Base-by-base conservation (phyloP, 345 rosid species). In the Gynandropsis gynandra region DNA sequence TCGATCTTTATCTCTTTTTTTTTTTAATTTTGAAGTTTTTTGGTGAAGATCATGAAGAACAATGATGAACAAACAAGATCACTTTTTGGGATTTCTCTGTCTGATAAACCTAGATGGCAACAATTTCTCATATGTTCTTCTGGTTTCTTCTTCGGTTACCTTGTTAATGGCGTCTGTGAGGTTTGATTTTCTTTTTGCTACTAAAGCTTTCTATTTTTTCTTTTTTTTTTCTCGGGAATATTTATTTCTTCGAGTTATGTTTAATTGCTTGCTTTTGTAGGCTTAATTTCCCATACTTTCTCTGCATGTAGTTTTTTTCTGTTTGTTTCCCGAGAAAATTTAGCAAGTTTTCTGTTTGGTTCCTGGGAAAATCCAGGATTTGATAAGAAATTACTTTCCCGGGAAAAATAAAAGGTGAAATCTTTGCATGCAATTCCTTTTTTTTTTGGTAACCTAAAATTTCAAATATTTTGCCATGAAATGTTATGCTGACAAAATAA, bases 101-200 rank as follows among this genome's bases (percentile, higher is more conserved):
- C 92, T 31, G 75, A 69, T 65, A 74, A 84, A 59, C 79, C 92
- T n/a, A 72, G 57, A 59, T 87, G 93, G 93, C 74, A 87, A 35
- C 96, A 82, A 47, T 87, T 90, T 70, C 81, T 90, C 31, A 78
- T 90, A 16, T 87, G 92, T 62, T 81, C 96, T 50, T 82, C 96
- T 64, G 95, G 96, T 14, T 87, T 90, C 74, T 90, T 87, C 95
- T 87, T 90, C 42, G 92, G 96, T 48, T 84, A 90, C 60, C 96
- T 90, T 54, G 80, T 87, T 54, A 90, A 87, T 67, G 98, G 98
- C 72, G 52, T 90, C 57, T 90, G 95, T 9, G 98, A 92, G 98
- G 96, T 87, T 64, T 11, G 66, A 1, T 43, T n/a, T n/a, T n/a
- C n/a, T 8, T 13, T 34, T 3, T n/a, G n/a, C n/a, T n/a, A n/a